A percentile compares a stretch with the other conserved stretches of the same genome.
Evolutionary conservation across 495 filamentous ascomycete genomes (phyloP).

Genomic region (Podospora comata): DNA sequence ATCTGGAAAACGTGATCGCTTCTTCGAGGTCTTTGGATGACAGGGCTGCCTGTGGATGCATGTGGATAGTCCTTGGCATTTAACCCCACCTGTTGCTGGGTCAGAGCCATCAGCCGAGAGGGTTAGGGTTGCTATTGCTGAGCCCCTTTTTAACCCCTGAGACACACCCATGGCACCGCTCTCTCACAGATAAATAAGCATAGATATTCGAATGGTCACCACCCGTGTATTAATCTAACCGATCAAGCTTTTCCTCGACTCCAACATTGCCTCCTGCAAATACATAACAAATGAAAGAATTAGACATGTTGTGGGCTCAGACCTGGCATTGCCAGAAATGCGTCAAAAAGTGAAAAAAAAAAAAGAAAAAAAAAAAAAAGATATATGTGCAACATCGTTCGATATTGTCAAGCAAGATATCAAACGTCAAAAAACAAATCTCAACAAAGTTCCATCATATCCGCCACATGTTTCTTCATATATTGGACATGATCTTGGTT

Average conservation of each 20-base stretch:
- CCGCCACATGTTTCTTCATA: background rate
- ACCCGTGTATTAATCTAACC: background rate
- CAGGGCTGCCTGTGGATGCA: background rate
- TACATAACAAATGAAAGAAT: background rate
- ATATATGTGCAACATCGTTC: conserved; percentile 11
- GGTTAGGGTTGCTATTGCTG: background rate
- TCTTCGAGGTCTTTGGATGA: too few relatives aligned
- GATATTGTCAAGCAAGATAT: background rate
- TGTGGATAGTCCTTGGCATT: background rate
- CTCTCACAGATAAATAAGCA: background rate
- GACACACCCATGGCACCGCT: too few relatives aligned
- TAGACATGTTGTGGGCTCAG: background rate
- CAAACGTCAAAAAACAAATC: conserved; percentile 1
- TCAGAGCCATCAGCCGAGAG: background rate
- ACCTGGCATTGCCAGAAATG: background rate
- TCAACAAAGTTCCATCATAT: background rate
- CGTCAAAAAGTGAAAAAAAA: background rate
- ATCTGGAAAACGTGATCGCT: background rate
- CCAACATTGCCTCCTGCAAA: background rate
- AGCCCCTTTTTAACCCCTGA: background rate
- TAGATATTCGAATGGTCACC: background rate
- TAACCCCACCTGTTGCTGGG: background rate
- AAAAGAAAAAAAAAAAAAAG: background rate
- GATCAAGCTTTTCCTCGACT: background rate
- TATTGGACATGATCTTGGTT: background rate